These are phyloP conservation scores for Neurospora africana DNA, from an alignment of 495 filamentous ascomycete genomes.

Conservation along the genomic window DNA sequence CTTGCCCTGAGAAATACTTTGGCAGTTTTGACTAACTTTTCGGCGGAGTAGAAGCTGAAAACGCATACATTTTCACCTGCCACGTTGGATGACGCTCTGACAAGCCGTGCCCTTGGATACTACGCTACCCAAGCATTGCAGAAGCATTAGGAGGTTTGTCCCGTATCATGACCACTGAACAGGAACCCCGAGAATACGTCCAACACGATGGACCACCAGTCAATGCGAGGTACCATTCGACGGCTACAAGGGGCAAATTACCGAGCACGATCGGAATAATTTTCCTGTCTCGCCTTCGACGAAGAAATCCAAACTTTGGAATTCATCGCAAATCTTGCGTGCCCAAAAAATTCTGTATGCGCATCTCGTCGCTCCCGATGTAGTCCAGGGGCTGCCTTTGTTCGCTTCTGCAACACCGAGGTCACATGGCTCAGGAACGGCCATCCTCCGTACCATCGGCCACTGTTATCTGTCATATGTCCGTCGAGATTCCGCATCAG, in stretches of 20 bases:
- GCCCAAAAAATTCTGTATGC: background rate
- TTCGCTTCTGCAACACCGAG: background rate
- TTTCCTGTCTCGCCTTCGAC: background rate
- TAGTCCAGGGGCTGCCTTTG: background rate
- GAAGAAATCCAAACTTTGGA: background rate
- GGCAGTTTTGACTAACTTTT: background rate
- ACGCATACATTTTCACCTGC: background rate
- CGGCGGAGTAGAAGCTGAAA: background rate
- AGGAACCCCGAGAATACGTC: background rate
- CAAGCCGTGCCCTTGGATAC: background rate
- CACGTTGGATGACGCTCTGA: background rate
- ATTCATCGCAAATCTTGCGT: background rate
- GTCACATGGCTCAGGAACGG: background rate
- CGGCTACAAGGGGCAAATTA: background rate
- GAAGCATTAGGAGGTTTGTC: background rate
- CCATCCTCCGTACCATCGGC: background rate
- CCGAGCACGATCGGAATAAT: background rate
- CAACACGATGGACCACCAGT: background rate
- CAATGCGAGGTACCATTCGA: background rate
- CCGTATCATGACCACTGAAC: background rate
- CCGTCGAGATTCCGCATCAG: background rate
- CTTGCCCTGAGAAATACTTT: background rate
- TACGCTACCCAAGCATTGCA: background rate
- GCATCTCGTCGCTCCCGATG: background rate
- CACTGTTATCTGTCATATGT: background rate